Conservation (phyloP, 1,284 basidiomycete genomes). For the Rhodotorula sp. region DNA sequence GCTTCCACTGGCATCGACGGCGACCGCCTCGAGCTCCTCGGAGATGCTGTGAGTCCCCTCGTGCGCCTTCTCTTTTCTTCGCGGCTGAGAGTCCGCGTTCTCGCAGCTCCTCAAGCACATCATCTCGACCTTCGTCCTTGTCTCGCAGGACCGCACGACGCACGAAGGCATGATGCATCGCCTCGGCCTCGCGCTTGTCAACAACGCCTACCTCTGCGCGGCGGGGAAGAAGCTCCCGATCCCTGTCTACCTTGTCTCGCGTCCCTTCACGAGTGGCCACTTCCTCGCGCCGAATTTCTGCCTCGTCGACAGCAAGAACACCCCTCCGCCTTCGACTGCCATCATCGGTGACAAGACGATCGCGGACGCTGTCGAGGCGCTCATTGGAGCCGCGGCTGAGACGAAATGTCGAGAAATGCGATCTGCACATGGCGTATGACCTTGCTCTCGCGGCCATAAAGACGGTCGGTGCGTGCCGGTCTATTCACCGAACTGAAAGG, state of each 20-base stretch:
- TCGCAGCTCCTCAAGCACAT: conserved; percentile 66
- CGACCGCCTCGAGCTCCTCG: conserved; percentile 67
- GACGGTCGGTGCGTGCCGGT: conserved; percentile 51
- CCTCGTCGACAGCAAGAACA: background rate
- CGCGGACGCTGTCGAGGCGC: conserved; percentile 58
- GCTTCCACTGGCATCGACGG: conserved; percentile 63
- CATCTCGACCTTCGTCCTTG: conserved; percentile 61
- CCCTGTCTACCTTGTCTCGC: conserved; percentile 17
- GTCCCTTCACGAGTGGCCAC: conserved; percentile 19
- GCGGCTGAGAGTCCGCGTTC: conserved; percentile 5
- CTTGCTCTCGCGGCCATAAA: conserved; percentile 61
- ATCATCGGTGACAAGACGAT: conserved; percentile 34
- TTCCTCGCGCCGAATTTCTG: conserved; percentile 17
- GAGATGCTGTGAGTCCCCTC: conserved; percentile 50
- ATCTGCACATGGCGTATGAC: conserved; percentile 63
- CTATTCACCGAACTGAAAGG: background rate
- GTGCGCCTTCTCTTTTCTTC: conserved; percentile 1
- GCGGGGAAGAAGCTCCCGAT: conserved; percentile 3
- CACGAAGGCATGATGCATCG: conserved; percentile 20
- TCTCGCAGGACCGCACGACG: conserved; percentile 55
- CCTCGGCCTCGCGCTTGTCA: conserved; percentile 16
- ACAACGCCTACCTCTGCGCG: conserved; percentile 23
- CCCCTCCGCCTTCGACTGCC: background rate
- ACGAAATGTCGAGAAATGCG: conserved; percentile 9
- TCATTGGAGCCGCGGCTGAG: conserved; percentile 64